Evolutionary conservation across 164 flowering plant genomes (phyloP).

Genomic region (Akebia trifoliata): DNA sequence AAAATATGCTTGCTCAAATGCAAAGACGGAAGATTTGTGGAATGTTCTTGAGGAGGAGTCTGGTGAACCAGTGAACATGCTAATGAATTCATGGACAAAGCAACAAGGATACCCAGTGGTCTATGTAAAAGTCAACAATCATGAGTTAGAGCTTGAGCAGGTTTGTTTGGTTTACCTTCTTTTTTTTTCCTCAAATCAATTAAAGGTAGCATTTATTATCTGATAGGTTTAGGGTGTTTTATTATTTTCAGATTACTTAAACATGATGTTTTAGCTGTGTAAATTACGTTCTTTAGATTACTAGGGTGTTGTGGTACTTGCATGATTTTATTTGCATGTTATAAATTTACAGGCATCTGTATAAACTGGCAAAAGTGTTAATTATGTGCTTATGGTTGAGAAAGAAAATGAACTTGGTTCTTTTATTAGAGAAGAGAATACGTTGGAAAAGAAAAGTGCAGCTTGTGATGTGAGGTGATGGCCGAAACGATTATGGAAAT

Average conservation of each 20-base stretch:
- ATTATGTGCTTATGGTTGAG: no score
- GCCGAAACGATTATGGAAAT: no score
- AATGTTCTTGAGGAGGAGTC: conserved; percentile 79
- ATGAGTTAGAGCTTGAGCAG: conserved; percentile 84
- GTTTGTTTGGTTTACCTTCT: conserved; percentile 23
- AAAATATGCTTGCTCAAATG: conserved; percentile 69
- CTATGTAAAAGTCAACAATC: conserved; percentile 52
- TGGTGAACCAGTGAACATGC: conserved; percentile 76
- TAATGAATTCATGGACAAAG: conserved; percentile 94
- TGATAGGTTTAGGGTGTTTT: neutral
- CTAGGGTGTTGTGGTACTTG: no score
- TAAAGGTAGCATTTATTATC: neutral
- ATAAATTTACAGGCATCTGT: neutral
- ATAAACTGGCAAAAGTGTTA: neutral
- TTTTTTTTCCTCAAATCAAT: neutral
- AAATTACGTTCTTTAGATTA: neutral
- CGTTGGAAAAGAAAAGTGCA: no score
- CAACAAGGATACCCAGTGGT: conserved; percentile 94
- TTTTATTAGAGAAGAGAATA: no score
- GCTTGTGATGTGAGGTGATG: no score
- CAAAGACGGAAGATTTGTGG: conserved; percentile 95
- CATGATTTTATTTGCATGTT: neutral
- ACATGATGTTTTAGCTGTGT: neutral
- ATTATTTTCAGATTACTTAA: neutral
- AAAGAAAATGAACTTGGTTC: no score